Conservation (phyloP, 176 grass and related monocot species). For the Rhynchospora tenuis region DNA sequence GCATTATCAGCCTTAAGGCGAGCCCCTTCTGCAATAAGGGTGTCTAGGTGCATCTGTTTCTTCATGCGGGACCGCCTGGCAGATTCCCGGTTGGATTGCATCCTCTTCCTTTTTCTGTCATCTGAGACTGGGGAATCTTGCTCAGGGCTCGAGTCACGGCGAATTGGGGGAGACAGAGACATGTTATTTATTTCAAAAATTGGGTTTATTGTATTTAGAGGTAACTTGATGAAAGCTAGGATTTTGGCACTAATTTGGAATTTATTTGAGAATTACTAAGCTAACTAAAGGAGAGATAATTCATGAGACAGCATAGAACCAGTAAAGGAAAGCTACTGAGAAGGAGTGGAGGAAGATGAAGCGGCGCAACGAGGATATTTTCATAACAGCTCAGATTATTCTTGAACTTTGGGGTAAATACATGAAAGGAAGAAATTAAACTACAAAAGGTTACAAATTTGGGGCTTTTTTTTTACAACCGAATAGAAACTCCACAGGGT, state of each 20-base stretch:
- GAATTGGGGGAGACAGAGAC: slow-evolving; percentile 17
- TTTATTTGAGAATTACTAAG: slow-evolving; percentile 21
- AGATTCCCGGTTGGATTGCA: slow-evolving; percentile 78
- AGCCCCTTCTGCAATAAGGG: slow-evolving; percentile 23
- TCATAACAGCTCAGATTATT: slow-evolving; percentile 30
- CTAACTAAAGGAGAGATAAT: neutral
- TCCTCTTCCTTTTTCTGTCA: slow-evolving; percentile 67
- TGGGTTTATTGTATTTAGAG: neutral
- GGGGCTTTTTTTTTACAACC: neutral
- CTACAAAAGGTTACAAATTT: neutral
- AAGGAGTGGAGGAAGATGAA: slow-evolving; percentile 84
- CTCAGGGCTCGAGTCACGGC: slow-evolving; percentile 32
- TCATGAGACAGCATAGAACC: slow-evolving; percentile 87
- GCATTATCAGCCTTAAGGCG: slow-evolving; percentile 40
- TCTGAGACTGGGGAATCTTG: slow-evolving; percentile 19
- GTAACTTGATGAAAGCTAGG: neutral
- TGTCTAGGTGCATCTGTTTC: slow-evolving; percentile 50
- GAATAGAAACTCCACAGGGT: neutral
- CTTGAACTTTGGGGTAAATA: neutral
- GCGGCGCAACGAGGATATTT: slow-evolving; percentile 36
- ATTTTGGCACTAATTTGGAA: slow-evolving; percentile 13
- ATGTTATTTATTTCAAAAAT: neutral
- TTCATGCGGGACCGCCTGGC: slow-evolving; percentile 60
- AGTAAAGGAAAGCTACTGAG: slow-evolving; percentile 90
- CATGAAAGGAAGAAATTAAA: neutral